Base-by-base conservation (phyloP, 2,329 filamentous ascomycete genomes). In the Paradendryphiella salina region DNA sequence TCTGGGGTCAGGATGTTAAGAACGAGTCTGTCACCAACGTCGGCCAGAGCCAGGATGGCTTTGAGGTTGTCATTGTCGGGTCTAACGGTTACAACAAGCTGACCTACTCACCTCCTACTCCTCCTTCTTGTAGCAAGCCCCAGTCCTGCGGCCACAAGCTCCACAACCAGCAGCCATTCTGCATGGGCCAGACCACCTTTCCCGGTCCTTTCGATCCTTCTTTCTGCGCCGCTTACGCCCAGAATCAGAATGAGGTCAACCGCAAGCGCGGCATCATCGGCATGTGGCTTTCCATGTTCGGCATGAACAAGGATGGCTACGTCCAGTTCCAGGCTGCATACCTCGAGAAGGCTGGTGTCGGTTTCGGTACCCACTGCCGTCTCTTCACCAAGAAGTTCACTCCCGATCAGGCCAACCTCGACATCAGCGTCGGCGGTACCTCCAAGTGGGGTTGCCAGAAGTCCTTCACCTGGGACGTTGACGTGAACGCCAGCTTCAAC, bases 51-150 rank as follows among this genome's bases (percentile, higher is more conserved):
- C 63, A 61, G 32, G 54, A 57, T 10, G 46, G 63, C 23, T 70
- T 69, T 52, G 49, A 67, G 28, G 64, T 70, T 31, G 57, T 69
- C 48, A 67, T 71, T 40, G 67, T 62, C 21, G 68, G 56, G 5
- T 65, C 59, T 38, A 71, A 72, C 52, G 67, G 69, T 23, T 70
- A 71, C 55, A 59, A 66, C 59, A 68, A 67, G 57, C 38, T 29
- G 15, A 48, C 50, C 18, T 53, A 54, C 49, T 53, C 39, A 44
- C 60, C 62, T 54, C 52, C 59, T 20, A 52, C 56, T 42, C 57
- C 55, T 50, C 60, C 62, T 48, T 54, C 42, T 43, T 60, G 53
- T 56, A 59, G 49, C 48, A 60, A 58, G 52, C 62, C 61, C 51
- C 56, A 63, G 49, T 35, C 56, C 51, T 65, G 62, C 53, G 57